phyloP scores from a whole-genome alignment of 2,329 filamentous ascomycete species.

The Chaetomium sp. region DNA sequence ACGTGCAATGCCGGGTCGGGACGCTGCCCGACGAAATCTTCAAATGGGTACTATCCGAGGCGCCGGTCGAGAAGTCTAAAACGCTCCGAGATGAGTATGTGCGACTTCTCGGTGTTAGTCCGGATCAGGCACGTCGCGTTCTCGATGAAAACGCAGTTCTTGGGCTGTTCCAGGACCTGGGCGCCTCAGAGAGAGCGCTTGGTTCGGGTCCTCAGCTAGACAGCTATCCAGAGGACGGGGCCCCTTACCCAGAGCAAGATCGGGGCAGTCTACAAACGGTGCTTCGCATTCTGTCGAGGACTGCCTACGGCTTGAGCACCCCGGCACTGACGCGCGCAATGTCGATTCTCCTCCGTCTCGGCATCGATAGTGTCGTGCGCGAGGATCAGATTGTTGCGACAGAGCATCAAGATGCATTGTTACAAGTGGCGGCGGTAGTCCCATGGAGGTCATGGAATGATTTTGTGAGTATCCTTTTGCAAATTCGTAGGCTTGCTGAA shows the following conservation, averaged over 20 bases:
- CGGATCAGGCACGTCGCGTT: slow-evolving; percentile 38
- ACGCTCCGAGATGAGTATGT: slow-evolving; percentile 56
- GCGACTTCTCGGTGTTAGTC: slow-evolving; percentile 43
- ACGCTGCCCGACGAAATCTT: slow-evolving; percentile 58
- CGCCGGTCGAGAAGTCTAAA: slow-evolving; percentile 48
- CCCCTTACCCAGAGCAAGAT: slow-evolving; percentile 30
- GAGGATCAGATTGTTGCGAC: slow-evolving; percentile 37
- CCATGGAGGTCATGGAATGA: slow-evolving; percentile 30
- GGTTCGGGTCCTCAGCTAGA: slow-evolving; percentile 21
- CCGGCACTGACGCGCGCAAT: slow-evolving; percentile 35
- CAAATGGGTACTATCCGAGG: slow-evolving; percentile 57
- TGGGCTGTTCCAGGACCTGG: slow-evolving; percentile 51
- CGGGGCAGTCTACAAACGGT: slow-evolving; percentile 42
- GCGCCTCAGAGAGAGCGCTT: slow-evolving; percentile 42
- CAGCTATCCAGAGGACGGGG: slow-evolving; percentile 20
- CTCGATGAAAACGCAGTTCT: slow-evolving; percentile 42
- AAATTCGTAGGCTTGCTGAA: not conserved
- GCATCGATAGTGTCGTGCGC: slow-evolving; percentile 46
- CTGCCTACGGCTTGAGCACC: slow-evolving; percentile 33
- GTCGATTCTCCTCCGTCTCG: slow-evolving; percentile 47
- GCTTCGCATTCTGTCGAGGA: slow-evolving; percentile 35
- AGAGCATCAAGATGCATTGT: slow-evolving; percentile 37
- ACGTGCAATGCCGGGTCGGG: slow-evolving; percentile 39
- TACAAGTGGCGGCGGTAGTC: slow-evolving; percentile 38
- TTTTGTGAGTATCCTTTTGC: slow-evolving; percentile 28